Evolutionary conservation across 202 grass and related monocot species (phyloP).

Genomic region (Digitaria exilis): DNA sequence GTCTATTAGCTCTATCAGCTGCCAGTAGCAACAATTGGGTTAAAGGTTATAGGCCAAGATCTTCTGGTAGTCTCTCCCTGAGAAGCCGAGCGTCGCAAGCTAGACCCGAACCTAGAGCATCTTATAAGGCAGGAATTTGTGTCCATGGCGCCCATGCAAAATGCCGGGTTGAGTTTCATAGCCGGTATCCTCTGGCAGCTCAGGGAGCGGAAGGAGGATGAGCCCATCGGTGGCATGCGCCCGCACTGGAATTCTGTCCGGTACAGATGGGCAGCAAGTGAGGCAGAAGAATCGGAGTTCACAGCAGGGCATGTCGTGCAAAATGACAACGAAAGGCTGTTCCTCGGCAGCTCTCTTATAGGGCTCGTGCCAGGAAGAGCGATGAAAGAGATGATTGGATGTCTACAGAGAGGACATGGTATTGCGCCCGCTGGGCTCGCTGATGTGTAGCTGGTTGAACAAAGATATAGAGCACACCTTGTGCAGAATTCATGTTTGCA

Average conservation of each 20-base stretch:
- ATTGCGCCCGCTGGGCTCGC: constrained; percentile 61
- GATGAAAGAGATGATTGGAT: constrained; percentile 70
- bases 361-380: constrained; percentile 65
- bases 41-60: constrained; percentile 67
- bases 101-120: constrained; percentile 59
- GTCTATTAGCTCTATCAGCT: constrained; percentile 32
- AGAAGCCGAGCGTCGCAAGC: constrained; percentile 57
- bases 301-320: constrained; percentile 82
- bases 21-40: constrained; percentile 59
- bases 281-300: constrained; percentile 53
- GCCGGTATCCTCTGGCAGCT: constrained; percentile 82
- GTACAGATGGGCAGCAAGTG: constrained; percentile 53
- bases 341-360: constrained; percentile 61
- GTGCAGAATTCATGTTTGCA: constrained; percentile 99
- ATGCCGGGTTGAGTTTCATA: constrained; percentile 68
- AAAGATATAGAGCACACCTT: constrained; percentile 89
- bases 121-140: constrained; percentile 64
- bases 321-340: constrained; percentile 81
- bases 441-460: constrained; percentile 72
- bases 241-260: constrained; percentile 64
- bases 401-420: constrained; percentile 87
- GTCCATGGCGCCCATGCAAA: constrained; percentile 77
- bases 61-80: constrained; percentile 64
- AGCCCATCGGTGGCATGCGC: constrained; percentile 58
- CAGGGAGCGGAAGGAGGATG: constrained; percentile 81